These are phyloP conservation scores for Coprinopsis strossmayeri DNA, from an alignment of 768 basidiomycete species.

Conservation along the genomic window DNA sequence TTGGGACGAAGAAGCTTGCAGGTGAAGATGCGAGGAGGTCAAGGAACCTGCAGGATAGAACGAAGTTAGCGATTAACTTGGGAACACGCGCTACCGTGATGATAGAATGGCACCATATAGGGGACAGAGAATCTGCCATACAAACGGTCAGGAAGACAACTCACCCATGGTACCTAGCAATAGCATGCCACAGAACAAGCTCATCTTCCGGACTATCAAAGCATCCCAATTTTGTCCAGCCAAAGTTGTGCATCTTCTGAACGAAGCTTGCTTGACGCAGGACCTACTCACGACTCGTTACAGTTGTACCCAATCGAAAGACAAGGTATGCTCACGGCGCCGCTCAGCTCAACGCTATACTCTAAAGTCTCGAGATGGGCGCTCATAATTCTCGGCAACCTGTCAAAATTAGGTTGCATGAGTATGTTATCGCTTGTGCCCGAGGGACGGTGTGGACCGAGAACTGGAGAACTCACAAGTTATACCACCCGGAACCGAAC, in stretches of 20 bases:
- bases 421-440: too few species aligned
- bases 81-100: too few species aligned
- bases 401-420: too few species aligned
- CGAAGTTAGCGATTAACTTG: too few species aligned
- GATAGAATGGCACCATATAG: too few species aligned
- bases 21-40: conserved; percentile 45
- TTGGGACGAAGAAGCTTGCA: conserved; percentile 44
- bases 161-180: conserved; percentile 56
- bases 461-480: too few species aligned
- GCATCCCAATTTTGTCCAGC: conserved; percentile 40
- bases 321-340: not conserved
- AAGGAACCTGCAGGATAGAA: too few species aligned
- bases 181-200: conserved; percentile 37
- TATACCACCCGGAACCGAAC: too few species aligned
- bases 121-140: too few species aligned
- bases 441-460: too few species aligned
- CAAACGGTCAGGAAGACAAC: too few species aligned
- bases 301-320: not conserved
- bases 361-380: not conserved
- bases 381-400: not conserved
- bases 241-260: conserved; percentile 42
- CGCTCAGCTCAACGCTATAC: not conserved
- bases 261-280: conserved; percentile 53
- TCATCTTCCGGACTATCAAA: conserved; percentile 33
- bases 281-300: conserved; percentile 36